Evolutionary conservation across 176 grass and related monocot genomes (phyloP).

Genomic region (Stipa capillata): DNA sequence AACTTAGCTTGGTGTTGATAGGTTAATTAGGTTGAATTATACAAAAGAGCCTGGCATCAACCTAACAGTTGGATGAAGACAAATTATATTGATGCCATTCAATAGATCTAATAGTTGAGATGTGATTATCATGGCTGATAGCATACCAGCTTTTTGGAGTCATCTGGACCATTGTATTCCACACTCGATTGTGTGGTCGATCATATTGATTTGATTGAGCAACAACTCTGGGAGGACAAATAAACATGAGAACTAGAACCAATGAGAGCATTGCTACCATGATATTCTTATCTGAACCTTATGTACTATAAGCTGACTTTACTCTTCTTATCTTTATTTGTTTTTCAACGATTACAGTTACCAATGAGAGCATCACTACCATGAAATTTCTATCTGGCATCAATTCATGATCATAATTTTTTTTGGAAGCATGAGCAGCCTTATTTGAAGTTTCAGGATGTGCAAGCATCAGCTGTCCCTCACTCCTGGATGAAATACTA

Average conservation of each 20-base stretch:
- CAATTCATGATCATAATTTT: background rate
- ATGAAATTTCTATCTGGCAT: background rate
- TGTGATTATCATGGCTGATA: slow-evolving; percentile 26
- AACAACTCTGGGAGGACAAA: slow-evolving; percentile 13
- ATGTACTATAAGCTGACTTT: background rate
- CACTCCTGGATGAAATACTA: background rate
- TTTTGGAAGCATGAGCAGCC: background rate
- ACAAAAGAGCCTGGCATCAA: slow-evolving; percentile 22
- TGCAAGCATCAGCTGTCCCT: background rate
- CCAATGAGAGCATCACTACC: background rate
- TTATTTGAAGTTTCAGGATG: slow-evolving; percentile 8
- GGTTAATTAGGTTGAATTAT: slow-evolving; percentile 24
- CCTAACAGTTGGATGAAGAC: slow-evolving; percentile 28
- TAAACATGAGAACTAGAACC: background rate
- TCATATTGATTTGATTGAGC: slow-evolving; percentile 31
- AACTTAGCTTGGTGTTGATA: slow-evolving; percentile 14
- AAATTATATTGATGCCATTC: slow-evolving; percentile 1
- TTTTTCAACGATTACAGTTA: slow-evolving; percentile 2
- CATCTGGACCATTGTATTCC: slow-evolving; percentile 12
- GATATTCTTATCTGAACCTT: slow-evolving; percentile 15
- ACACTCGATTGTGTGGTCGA: background rate
- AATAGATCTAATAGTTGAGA: slow-evolving; percentile 28
- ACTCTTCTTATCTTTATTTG: background rate
- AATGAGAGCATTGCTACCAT: background rate
- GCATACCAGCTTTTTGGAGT: slow-evolving; percentile 5